Evolutionary conservation across 768 basidiomycete genomes (phyloP), one percentile per base, ranked within the genome.

Genomic region (Roridomyces roridus): DNA sequence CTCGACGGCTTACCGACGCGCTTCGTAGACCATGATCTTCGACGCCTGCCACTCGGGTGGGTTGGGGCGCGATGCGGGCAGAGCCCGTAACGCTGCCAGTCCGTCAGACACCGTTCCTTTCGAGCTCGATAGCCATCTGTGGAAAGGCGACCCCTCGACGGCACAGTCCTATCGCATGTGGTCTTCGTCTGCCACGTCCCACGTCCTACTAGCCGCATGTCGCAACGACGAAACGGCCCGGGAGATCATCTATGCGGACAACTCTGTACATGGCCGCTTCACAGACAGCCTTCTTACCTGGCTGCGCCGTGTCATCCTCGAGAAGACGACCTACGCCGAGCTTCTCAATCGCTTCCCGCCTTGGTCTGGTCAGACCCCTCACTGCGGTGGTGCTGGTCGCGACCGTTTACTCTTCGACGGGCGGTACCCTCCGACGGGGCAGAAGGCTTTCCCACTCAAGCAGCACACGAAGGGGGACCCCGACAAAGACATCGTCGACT

Each of bases 141-240:
- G 43, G 43, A 26, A 11, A 26, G 43, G 15, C 42, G 36, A 45
- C 34, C 21, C 39, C 24, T 3, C 23, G 15, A 36, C 42, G 24
- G 43, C 24, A 11, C 7, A 29, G 17, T 18, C 25, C 20, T 26
- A 25, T 18, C 15, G 42, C 23, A 24, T 52, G 34, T 44, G 51
- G 51, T 14, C 25, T 21, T n/a, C 11, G 20, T 18, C 37, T 10
- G 28, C 41, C 5, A 21, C 10, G 8, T 44, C 41, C 7, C 46
- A 55, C 46, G 41, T 50, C 35, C 46, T 56, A 24, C 55, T 56
- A 5, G 55, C 55, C 8, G 55, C 55, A 7, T 56, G 55, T 20
- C 29, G 55, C 34, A 23, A 48, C 40, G 23, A 25, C 7, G 47
- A 56, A 41, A 48, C 39, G 7, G 55, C 55, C n/a, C 41, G 35